Evolutionary conservation across 768 basidiomycete genomes (phyloP), one percentile per base, ranked within the genome.

Genomic region (Mycena leptocephala): DNA sequence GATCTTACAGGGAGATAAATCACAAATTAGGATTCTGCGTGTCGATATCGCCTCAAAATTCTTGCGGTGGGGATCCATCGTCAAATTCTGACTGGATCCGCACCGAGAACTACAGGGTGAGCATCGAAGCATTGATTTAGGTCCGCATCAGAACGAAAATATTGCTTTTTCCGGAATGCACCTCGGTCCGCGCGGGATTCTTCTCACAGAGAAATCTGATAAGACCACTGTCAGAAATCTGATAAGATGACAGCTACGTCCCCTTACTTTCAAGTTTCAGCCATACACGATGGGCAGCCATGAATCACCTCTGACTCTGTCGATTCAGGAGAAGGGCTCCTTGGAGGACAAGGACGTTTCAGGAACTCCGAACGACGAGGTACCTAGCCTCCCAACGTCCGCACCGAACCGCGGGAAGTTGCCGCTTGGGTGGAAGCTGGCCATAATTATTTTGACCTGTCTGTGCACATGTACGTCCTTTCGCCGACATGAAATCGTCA

Each of bases 401-500:
- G 55, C 35, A 14, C n/a, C 67, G n/a, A 39, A 33, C 37, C 67
- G 55, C 51, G 20, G 67, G 39, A 58, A 69, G 56, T 72, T 87
- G 37, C 87, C 87, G 28, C 77, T 85, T 43, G 74, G 66, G 41
- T 87, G 86, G 87, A 83, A 85, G 70, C 73, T 83, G 16, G 79
- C 78, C 28, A 84, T 87, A 75, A 82, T 86, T 46, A 72, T 84
- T 28, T 72, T 87, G 80, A 87, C 86, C 6, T 87, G 87, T 79
- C 72, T 87, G 72, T 86, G 86, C 65, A 86, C 85, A 26, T 87
- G 87, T 87, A 59, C 62, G 87, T 84, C 30, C 32, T 62, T 68
- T 69, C 39, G 24, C 72, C 61, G 20, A 66, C 41, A 58, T 53
- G 56, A 18, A 70, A 35, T 66, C 14, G 43, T 55, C 10, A 39